Evolutionary conservation across 192 early-diverging fungal species (phyloP).

Genomic region (Coemansia sp.): DNA sequence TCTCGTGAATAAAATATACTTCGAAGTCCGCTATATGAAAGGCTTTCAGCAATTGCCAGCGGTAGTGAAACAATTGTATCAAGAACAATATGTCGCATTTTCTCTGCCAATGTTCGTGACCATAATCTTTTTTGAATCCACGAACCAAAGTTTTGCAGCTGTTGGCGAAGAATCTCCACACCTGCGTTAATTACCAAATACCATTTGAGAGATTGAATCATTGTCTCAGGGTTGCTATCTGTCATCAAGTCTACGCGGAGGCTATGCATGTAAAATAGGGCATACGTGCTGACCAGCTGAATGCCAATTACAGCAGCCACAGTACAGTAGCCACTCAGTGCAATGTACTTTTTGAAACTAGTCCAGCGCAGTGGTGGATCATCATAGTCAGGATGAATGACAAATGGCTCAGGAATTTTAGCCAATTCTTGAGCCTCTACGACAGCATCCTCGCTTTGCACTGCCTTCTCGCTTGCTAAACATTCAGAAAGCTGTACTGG

Average conservation of each 20-base stretch:
- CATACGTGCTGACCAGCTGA: slow-evolving; percentile 14
- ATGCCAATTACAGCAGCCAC: slow-evolving; percentile 6
- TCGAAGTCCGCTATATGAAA: background rate
- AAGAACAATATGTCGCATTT: background rate
- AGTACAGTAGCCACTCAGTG: slow-evolving; percentile 19
- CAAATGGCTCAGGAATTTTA: slow-evolving; percentile 1
- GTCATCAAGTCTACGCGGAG: slow-evolving; percentile 25
- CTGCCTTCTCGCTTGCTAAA: background rate
- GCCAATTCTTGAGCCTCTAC: background rate
- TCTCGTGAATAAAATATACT: slow-evolving; percentile 1
- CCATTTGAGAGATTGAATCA: slow-evolving; percentile 19
- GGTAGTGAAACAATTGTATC: slow-evolving; percentile 9
- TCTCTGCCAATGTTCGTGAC: background rate
- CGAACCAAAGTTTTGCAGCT: background rate
- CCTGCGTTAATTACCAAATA: slow-evolving; percentile 28
- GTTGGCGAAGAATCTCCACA: slow-evolving; percentile 9
- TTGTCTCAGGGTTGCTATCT: slow-evolving; percentile 26
- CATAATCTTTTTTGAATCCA: slow-evolving; percentile 11
- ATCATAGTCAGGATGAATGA: background rate
- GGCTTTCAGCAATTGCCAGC: slow-evolving; percentile 12
- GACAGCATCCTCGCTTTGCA: background rate
- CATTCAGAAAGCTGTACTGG: background rate
- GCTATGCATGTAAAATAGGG: slow-evolving; percentile 15
- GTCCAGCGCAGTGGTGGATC: slow-evolving; percentile 1
- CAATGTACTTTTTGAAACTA: background rate